phyloP scores from a whole-genome alignment of 768 basidiomycete species.

The Rhodocollybia butyracea region DNA sequence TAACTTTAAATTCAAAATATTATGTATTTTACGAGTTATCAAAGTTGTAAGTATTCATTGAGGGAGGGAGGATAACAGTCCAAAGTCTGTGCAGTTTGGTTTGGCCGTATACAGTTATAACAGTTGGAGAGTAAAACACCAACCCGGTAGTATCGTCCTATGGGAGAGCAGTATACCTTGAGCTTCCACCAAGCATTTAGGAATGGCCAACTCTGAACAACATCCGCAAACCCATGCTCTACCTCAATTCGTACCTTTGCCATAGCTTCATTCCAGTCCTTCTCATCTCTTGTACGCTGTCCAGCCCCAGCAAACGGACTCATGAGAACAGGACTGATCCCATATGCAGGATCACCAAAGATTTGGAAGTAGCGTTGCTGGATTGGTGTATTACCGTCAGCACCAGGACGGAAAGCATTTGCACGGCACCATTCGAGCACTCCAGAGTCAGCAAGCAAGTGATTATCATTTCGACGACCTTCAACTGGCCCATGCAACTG shows the following conservation, averaged over 20 bases:
- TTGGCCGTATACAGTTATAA: conserved; percentile 11
- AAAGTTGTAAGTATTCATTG: no score
- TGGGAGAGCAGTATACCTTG: conserved; percentile 11
- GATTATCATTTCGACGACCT: conserved; percentile 17
- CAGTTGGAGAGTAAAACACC: conserved; percentile 17
- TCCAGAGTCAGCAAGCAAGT: conserved; percentile 8
- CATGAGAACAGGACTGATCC: conserved; percentile 12
- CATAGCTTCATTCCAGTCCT: conserved; percentile 17
- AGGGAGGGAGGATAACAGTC: no score
- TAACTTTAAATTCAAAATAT: no score
- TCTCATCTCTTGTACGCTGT: conserved; percentile 10
- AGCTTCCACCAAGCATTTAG: conserved; percentile 14
- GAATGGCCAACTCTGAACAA: conserved; percentile 13
- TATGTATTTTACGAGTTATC: no score
- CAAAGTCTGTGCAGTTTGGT: no score
- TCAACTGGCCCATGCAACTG: conserved; percentile 19
- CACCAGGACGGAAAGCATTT: background rate
- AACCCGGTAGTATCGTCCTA: conserved; percentile 19
- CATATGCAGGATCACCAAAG: conserved; percentile 25
- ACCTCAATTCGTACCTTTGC: conserved; percentile 12
- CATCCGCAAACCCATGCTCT: conserved; percentile 16
- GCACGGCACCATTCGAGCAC: background rate
- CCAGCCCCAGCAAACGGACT: conserved; percentile 18
- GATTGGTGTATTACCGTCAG: background rate
- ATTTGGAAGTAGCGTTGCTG: conserved; percentile 15